Evolutionary conservation across 2,329 filamentous ascomycete species (phyloP), one percentile per base, ranked within the genome.

Genomic region (Emydomyces testavorans): DNA sequence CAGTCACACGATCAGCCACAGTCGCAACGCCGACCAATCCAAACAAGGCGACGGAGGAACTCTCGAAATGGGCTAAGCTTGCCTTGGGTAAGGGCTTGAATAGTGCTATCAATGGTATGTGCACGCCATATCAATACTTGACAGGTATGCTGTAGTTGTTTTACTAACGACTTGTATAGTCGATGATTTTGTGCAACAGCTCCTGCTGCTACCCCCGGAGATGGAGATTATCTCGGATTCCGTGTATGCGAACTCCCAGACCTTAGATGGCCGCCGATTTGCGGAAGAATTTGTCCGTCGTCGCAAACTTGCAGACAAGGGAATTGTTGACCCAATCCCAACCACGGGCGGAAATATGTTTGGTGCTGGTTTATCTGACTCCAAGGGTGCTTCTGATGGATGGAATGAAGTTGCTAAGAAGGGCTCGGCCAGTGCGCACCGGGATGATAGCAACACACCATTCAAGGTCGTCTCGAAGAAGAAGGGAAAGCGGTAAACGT

Each of bases 331-430:
- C 47, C 74, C 79, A 13, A 74, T 69, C 42, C 68, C 70, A 29
- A 76, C 69, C 47, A 75, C 78, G 2, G 74, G 71, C 28, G 68
- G 59, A 53, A 61, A 74, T 60, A 45, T 65, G 59, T 61, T 60
- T 41, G 61, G 59, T 49, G 65, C 58, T 52, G 71, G 64, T 54
- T 4, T 38, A n/a, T 65, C 60, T 4, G 70, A 72, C 41, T 65
- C 60, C 20, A 68, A 70, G 54, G 71, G 68, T 55, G 71, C 68
- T 21, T 70, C 73, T 21, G 81, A 85, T 48, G 90, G 90, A 16
- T 98, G 92, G 92, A 94, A 77, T 57, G 92, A 96, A 69, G 92
- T 98, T 45, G 92, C 92, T 1, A 96, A 96, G 80, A 95, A 95
- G 74, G 83, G 84, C 20, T 60, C 58, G 41, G 69, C 72, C 47